phyloP scores from a whole-genome alignment of 1,284 basidiomycete genomes.

The Naganishia albida region DNA sequence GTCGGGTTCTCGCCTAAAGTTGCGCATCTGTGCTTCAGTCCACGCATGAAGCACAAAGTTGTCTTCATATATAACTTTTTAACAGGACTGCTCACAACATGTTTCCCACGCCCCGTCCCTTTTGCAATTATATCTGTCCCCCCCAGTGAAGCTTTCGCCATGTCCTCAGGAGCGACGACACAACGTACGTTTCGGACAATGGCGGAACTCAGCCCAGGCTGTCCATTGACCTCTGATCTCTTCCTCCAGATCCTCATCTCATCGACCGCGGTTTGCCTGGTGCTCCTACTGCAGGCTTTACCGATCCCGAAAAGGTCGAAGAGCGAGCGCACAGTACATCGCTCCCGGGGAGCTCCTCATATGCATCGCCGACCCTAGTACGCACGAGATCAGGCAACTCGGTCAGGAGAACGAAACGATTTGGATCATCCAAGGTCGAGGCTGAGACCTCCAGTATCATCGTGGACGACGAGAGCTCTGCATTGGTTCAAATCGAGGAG shows the following conservation, averaged over 20 bases:
- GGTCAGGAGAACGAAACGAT: neutral
- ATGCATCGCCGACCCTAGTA: slow-evolving; percentile 18
- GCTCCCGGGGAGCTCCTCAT: slow-evolving; percentile 1
- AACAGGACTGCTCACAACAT: neutral
- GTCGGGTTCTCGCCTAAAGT: neutral
- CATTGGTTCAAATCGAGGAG: slow-evolving; percentile 41
- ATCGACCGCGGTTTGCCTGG: slow-evolving; percentile 34
- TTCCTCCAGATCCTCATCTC: slow-evolving; percentile 18
- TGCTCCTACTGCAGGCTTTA: slow-evolving; percentile 27
- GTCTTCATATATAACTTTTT: neutral
- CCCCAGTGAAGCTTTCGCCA: neutral
- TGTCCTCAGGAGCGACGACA: neutral
- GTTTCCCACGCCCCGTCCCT: neutral
- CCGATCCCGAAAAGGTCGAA: slow-evolving; percentile 24
- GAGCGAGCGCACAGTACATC: neutral
- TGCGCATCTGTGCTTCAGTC: neutral
- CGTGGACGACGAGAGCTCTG: slow-evolving; percentile 28
- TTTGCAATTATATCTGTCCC: neutral
- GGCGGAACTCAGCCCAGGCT: neutral
- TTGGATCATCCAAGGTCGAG: slow-evolving; percentile 14
- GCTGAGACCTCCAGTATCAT: slow-evolving; percentile 17
- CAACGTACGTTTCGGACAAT: neutral
- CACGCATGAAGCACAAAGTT: neutral
- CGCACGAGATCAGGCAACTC: slow-evolving; percentile 2
- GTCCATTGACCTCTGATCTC: too few species aligned